phyloP scores from a whole-genome alignment of 2,329 filamentous ascomycete genomes.

The Sporothrix inflata region DNA sequence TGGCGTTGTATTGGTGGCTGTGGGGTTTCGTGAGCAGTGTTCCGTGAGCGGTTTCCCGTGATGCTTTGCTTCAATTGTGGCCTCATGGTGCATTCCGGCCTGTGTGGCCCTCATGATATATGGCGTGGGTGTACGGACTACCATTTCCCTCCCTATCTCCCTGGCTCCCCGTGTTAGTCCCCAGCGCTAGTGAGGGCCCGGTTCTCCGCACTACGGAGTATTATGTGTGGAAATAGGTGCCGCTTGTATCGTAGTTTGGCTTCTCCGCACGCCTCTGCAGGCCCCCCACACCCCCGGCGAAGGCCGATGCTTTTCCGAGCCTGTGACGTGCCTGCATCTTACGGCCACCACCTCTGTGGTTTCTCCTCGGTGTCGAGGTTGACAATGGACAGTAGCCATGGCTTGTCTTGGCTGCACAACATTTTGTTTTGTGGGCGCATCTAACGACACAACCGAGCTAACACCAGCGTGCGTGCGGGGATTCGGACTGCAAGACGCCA shows the following conservation, averaged over 20 bases:
- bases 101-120: not conserved
- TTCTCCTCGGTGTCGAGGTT: not conserved
- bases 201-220: not conserved
- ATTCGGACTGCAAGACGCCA: not conserved
- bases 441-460: slow-evolving; percentile 1
- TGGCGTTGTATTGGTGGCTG: not conserved
- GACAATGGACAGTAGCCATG: not conserved
- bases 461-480: not conserved
- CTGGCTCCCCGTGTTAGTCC: not conserved
- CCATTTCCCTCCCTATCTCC: not conserved
- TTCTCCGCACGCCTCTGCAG: not conserved
- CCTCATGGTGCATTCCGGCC: not conserved
- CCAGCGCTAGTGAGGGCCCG: too few relatives aligned
- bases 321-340: not conserved
- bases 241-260: not conserved
- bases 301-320: slow-evolving; percentile 13
- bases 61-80: not conserved
- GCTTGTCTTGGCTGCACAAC: not conserved
- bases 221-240: not conserved
- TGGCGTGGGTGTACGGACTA: not conserved
- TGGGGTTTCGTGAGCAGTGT: not conserved
- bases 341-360: not conserved
- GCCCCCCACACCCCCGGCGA: not conserved
- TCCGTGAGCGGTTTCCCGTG: not conserved
- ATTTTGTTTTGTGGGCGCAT: not conserved